Evolutionary conservation across 257 asterid genomes (phyloP).

Genomic region (Handroanthus guayacan): DNA sequence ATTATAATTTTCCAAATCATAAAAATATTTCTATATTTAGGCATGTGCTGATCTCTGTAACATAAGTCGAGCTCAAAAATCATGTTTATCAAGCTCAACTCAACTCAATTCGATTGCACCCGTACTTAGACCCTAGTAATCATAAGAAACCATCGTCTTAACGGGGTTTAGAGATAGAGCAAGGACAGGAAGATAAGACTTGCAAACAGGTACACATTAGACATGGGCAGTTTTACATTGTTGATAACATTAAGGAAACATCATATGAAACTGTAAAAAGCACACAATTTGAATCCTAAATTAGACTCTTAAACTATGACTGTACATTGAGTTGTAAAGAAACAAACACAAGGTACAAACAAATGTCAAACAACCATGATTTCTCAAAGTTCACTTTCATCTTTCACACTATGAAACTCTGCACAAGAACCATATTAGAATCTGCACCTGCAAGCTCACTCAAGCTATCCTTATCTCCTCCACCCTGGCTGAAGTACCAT

Average conservation of each 20-base stretch:
- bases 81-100: too few relatives aligned
- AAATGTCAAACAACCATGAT: slow-evolving; percentile 32
- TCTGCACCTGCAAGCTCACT: not conserved
- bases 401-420: slow-evolving; percentile 9
- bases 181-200: not conserved
- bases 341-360: slow-evolving; percentile 23
- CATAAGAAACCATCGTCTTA: too few relatives aligned
- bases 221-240: slow-evolving; percentile 8
- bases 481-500: slow-evolving; percentile 60
- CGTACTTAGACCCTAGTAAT: too few relatives aligned
- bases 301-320: slow-evolving; percentile 33
- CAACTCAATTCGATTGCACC: too few relatives aligned
- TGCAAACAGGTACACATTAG: slow-evolving; percentile 1
- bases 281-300: not conserved
- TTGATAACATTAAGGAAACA: not conserved
- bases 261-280: slow-evolving; percentile 6
- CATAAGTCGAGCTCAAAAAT: too few relatives aligned
- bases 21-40: too few relatives aligned
- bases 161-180: not conserved
- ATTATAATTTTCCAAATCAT: too few relatives aligned
- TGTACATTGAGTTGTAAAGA: slow-evolving; percentile 19
- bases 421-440: slow-evolving; percentile 24
- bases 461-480: slow-evolving; percentile 52
- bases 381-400: not conserved
- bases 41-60: too few relatives aligned